Conservation (phyloP, 371 early-diverging fungal species). For the Rhizoclosmatium hyalinum region DNA sequence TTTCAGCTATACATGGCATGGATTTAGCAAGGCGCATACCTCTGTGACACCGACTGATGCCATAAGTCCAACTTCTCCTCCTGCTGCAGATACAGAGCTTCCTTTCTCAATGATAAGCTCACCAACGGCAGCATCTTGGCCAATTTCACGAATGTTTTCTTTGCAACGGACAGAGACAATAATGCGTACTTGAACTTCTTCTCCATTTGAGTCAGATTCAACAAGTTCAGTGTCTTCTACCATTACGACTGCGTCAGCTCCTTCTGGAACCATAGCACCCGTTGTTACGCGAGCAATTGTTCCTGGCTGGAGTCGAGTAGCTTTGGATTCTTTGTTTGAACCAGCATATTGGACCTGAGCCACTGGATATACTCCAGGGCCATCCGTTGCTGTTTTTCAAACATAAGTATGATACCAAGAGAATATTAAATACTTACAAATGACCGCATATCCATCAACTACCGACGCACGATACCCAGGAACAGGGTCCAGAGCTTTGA, state of each 20-base stretch:
- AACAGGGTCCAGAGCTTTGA: conserved; percentile 74
- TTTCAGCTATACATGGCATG: too few species aligned
- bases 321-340: conserved; percentile 17
- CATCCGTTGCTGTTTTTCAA: conserved; percentile 71
- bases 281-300: conserved; percentile 83
- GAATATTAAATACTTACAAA: conserved; percentile 54
- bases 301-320: not conserved
- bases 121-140: conserved; percentile 75
- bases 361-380: conserved; percentile 79
- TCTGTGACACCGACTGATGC: conserved; percentile 76
- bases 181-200: conserved; percentile 72
- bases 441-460: conserved; percentile 93
- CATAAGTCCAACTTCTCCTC: conserved; percentile 82
- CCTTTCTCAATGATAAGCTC: conserved; percentile 64
- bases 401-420: not conserved
- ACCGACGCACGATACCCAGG: conserved; percentile 88
- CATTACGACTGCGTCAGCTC: conserved; percentile 90
- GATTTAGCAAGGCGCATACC: conserved; percentile 38
- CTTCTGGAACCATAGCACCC: conserved; percentile 83
- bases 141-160: conserved; percentile 81
- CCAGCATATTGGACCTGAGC: conserved; percentile 69
- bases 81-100: conserved; percentile 67
- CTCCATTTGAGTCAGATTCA: conserved; percentile 60
- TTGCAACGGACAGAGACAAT: conserved; percentile 33
- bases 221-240: conserved; percentile 85